These are phyloP conservation scores for Tylopilus rubrobrunneus DNA, from an alignment of 768 basidiomycete genomes.

Conservation along the genomic window DNA sequence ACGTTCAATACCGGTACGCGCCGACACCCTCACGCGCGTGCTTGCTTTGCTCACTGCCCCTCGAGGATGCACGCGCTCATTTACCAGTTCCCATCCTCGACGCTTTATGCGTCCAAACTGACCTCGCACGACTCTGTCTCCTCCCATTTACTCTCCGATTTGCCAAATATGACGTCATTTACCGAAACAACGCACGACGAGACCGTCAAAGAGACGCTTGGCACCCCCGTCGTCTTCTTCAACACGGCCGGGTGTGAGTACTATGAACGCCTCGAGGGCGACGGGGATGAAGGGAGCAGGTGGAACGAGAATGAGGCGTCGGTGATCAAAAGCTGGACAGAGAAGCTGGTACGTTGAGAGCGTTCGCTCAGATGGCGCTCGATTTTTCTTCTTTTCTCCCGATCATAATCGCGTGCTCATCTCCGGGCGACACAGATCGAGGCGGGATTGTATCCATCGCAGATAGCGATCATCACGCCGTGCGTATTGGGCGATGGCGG, in stretches of 20 bases:
- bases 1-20: slow-evolving; percentile 80
- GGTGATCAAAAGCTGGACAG: slow-evolving; percentile 80
- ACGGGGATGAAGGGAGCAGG: slow-evolving; percentile 84
- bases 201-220: slow-evolving; percentile 67
- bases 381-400: no score
- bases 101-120: slow-evolving; percentile 72
- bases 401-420: not conserved
- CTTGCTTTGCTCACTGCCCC: not conserved
- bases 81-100: slow-evolving; percentile 79
- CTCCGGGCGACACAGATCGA: slow-evolving; percentile 45
- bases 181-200: slow-evolving; percentile 47
- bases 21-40: not conserved
- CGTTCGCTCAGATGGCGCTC: no score
- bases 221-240: slow-evolving; percentile 83
- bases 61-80: slow-evolving; percentile 84
- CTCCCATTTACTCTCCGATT: slow-evolving; percentile 64
- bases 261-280: slow-evolving; percentile 76
- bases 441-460: slow-evolving; percentile 57
- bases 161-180: slow-evolving; percentile 48
- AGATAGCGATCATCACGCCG: slow-evolving; percentile 89
- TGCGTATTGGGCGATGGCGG: slow-evolving; percentile 32
- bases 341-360: slow-evolving; percentile 56
- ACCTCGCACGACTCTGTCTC: slow-evolving; percentile 70
- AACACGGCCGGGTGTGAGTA: slow-evolving; percentile 95
- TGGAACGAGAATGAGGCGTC: slow-evolving; percentile 94